Percentiles rank a stretch among this genome's conserved stretches.
Evolutionary conservation across 371 early-diverging fungal species (phyloP).

Genomic region (Mucor mucedo): DNA sequence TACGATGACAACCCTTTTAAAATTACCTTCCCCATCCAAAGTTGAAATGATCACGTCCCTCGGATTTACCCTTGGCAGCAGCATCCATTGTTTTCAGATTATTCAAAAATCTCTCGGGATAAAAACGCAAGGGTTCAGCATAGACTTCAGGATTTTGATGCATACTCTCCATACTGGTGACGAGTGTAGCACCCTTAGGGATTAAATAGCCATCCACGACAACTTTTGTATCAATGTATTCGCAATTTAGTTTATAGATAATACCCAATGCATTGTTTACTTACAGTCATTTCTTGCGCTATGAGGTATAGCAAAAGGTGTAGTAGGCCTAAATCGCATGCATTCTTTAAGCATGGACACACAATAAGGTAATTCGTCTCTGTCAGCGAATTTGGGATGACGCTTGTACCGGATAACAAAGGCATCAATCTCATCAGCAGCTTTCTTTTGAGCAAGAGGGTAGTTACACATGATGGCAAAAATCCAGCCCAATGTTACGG

Average conservation of each 20-base stretch:
- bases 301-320: conserved; percentile 23
- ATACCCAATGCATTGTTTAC: neutral
- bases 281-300: neutral
- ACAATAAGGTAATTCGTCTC: conserved; percentile 15
- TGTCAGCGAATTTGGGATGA: conserved; percentile 5
- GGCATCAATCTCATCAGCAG: conserved; percentile 15
- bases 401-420: conserved; percentile 4
- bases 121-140: conserved; percentile 13
- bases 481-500: conserved; percentile 11
- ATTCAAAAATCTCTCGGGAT: conserved; percentile 25
- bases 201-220: conserved; percentile 16
- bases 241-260: too few relatives aligned
- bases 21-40: conserved; percentile 32
- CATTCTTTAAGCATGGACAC: conserved; percentile 18
- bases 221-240: neutral
- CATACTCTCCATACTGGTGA: conserved; percentile 23
- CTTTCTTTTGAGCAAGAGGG: conserved; percentile 17
- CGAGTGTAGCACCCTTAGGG: conserved; percentile 8
- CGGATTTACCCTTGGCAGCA: conserved; percentile 17
- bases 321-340: conserved; percentile 16
- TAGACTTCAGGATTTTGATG: conserved; percentile 14
- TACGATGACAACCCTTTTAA: neutral
- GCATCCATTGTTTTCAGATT: conserved; percentile 17
- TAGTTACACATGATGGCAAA: conserved; percentile 18
- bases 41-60: conserved; percentile 23